These are phyloP conservation scores for Megacollybia marginata DNA, from an alignment of 768 basidiomycete species.

Conservation along the genomic window DNA sequence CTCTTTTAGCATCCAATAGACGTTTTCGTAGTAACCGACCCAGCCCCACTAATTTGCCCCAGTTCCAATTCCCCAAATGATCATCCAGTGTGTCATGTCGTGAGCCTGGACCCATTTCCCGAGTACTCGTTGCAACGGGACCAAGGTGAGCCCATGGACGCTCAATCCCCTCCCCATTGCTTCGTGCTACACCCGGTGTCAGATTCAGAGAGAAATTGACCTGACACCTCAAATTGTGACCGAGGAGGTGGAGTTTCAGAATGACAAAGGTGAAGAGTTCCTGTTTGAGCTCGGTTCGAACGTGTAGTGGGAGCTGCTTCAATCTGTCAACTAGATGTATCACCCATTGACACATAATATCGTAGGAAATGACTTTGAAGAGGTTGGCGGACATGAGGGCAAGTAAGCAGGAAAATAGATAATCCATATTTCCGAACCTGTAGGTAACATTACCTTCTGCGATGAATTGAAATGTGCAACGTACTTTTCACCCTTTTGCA, in stretches of 20 bases:
- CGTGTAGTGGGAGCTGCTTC: background rate
- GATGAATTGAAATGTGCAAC: background rate
- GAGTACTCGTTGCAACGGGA: slow-evolving; percentile 2
- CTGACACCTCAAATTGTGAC: background rate
- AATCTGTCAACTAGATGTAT: slow-evolving; percentile 3
- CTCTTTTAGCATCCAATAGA: background rate
- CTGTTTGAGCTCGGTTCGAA: background rate
- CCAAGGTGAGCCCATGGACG: slow-evolving; percentile 6
- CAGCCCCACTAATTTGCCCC: background rate
- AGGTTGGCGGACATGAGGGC: background rate
- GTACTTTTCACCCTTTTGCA: slow-evolving; percentile 18
- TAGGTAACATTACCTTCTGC: background rate
- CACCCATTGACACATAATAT: slow-evolving; percentile 10
- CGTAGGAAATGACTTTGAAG: slow-evolving; percentile 3
- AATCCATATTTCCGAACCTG: slow-evolving; percentile 8
- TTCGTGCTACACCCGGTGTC: background rate
- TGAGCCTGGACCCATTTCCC: slow-evolving; percentile 8
- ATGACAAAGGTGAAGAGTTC: background rate
- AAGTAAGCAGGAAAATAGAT: slow-evolving; percentile 1
- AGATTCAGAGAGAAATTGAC: background rate
- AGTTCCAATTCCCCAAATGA: background rate
- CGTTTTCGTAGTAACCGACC: background rate
- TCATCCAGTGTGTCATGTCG: slow-evolving; percentile 8
- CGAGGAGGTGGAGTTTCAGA: background rate
- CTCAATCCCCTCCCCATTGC: background rate